Base-by-base conservation (phyloP, 805 yeast genomes). In the Candida maesae region DNA sequence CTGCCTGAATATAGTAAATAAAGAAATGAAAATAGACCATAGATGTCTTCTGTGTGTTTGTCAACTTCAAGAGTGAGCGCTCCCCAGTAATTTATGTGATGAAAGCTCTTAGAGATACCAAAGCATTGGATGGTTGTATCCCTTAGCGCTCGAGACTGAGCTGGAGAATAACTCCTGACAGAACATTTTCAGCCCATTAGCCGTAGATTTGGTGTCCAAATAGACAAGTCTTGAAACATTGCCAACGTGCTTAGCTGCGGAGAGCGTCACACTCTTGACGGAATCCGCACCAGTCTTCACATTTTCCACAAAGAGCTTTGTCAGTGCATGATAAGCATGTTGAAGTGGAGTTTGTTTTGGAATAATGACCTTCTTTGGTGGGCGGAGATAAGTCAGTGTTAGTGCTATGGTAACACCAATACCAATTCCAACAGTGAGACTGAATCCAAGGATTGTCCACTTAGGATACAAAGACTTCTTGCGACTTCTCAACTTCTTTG, bases 371-470 rank as follows among this genome's bases (percentile, higher is more conserved):
- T 28, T 34, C 15, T 19, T 30, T 14, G 27, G 21, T 5, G 47
- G 32, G 4, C 36, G 38, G 29, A 36, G 25, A 32, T 41, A 46
- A 3, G 48, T 24, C 0, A 49, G 14, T 5, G 53, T 18, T 4
- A 45, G n/a, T 3, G 55, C 58, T 7, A 58, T 36, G 1, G 56
- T 39, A 12, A 54, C 29, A 4, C 61, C 61, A 27, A 55, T 51
- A 0, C 61, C 60, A 36, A 55, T 36, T 0, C 60, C 61, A 12
- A 56, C 25, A 8, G 47, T 42, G 14, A 56, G 38, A 10, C 53
- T 46, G 5, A 52, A 9, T 1, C 54, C 49, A 9, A 52, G 20
- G 10, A 48, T 42, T 2, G 51, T 17, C 34, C 45, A 39, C 3
- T 32, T 42, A 8, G 36, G 38, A 14, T 24, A 41, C 19, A 32